Evolutionary conservation across 768 basidiomycete species (phyloP).

Genomic region (Lentinula edodes): DNA sequence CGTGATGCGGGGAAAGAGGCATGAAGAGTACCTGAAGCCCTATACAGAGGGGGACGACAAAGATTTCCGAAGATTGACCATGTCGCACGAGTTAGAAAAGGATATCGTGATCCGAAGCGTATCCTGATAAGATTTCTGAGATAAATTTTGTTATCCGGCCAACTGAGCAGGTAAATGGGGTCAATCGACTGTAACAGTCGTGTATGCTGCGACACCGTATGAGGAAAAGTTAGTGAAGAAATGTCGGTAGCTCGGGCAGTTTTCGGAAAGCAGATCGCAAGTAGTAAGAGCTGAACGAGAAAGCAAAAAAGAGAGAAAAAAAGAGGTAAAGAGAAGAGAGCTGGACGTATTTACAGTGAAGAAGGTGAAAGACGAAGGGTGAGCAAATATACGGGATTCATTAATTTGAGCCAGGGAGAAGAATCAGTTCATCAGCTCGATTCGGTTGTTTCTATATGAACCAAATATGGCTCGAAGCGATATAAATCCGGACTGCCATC

Average conservation of each 20-base stretch:
- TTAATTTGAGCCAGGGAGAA: neutral
- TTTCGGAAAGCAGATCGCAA: neutral
- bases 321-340: neutral
- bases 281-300: neutral
- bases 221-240: neutral
- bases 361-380: neutral
- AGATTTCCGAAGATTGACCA: slow-evolving; percentile 7
- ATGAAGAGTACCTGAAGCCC: neutral
- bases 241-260: slow-evolving; percentile 6
- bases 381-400: neutral
- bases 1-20: slow-evolving; percentile 1
- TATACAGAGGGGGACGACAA: neutral
- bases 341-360: neutral
- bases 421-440: slow-evolving; percentile 1
- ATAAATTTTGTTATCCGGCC: neutral
- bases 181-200: neutral
- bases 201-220: slow-evolving; percentile 4
- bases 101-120: neutral
- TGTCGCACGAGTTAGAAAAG: neutral
- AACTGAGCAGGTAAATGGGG: neutral
- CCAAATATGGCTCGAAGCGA: neutral
- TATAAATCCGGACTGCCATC: neutral
- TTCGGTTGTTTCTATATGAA: neutral
- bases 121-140: neutral
- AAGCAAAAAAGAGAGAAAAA: neutral